Conservation (phyloP, 2,329 filamentous ascomycete genomes). For the Colletotrichum euphorbiae region DNA sequence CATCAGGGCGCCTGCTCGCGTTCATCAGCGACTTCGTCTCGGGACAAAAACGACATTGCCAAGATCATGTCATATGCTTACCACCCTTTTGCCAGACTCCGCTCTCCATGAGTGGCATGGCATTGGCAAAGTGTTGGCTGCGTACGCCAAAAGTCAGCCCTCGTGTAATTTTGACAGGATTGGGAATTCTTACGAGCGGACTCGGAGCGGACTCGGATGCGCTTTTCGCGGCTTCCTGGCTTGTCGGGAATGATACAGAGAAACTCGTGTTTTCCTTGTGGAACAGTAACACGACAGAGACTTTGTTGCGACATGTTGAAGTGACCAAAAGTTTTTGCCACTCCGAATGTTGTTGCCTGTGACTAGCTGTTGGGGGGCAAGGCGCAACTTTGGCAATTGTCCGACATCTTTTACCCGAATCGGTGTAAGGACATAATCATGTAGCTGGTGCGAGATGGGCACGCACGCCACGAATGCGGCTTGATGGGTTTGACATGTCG, state of each 20-base stretch:
- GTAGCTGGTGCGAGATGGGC: no score
- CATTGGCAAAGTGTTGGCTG: neutral
- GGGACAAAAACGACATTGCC: neutral
- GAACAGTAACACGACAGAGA: neutral
- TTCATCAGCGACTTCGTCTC: neutral
- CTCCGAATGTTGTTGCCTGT: neutral
- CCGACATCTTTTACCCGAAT: neutral
- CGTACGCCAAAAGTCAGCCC: neutral
- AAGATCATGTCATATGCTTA: neutral
- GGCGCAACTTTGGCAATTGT: no score
- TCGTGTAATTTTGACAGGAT: neutral
- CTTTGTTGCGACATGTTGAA: neutral
- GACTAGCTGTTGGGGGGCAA: neutral
- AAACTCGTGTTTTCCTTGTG: neutral
- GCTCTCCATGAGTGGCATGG: neutral
- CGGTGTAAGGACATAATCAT: neutral
- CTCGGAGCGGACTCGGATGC: neutral
- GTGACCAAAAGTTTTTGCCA: neutral
- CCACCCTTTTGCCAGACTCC: neutral
- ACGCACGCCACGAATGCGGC: neutral
- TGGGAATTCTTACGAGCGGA: neutral
- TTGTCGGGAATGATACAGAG: neutral
- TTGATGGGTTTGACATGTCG: neutral
- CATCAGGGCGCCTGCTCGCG: neutral
- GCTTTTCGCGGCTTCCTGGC: neutral